Evolutionary conservation across 2,329 filamentous ascomycete species (phyloP), one percentile per base, ranked within the genome.

Genomic region (Trichophaea hybrida): DNA sequence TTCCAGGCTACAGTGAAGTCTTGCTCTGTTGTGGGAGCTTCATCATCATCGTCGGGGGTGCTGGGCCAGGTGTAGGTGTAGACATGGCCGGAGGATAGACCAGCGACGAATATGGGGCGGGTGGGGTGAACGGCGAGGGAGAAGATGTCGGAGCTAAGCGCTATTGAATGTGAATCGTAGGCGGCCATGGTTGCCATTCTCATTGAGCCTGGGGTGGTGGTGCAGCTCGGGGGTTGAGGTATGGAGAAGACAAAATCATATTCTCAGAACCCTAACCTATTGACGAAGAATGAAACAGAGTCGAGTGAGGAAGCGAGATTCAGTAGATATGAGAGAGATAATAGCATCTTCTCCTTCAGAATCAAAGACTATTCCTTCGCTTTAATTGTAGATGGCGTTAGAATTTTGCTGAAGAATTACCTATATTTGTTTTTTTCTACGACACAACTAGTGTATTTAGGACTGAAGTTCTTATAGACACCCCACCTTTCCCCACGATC

Each of bases 121-220:
- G 78, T 80, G 1, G 93, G 90, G 71, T 98, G 93, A 17, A 95
- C 76, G 10, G 85, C 86, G 72, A 94, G 89, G 1, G 88, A 75
- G 74, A 98, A 97, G 68, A 98, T 78, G 70, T 97, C 93, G 59
- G 86, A 80, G 60, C 81, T 80, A 51, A 97, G 81, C 64, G 90
- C 89, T 50, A 97, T 81, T 32, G 86, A 88, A 77, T 64, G 60
- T 10, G 64, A 62, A 38, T 57, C 37, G 54, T 61, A 62, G 35
- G 58, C 43, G 62, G 40, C 40, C 37, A 55, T 55, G 33, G n/a
- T 51, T 24, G n/a, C 6, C 24, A 24, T 24, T 24, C 24, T 24
- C 24, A 24, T 24, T 24, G 24, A 3, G 24, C 24, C 24, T 24
- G 24, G 1, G 40, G 10, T 46, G 10, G n/a, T 46, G n/a, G 40